Conservation (phyloP, 2,329 filamentous ascomycete species). For the Calonectria multiphialidica region DNA sequence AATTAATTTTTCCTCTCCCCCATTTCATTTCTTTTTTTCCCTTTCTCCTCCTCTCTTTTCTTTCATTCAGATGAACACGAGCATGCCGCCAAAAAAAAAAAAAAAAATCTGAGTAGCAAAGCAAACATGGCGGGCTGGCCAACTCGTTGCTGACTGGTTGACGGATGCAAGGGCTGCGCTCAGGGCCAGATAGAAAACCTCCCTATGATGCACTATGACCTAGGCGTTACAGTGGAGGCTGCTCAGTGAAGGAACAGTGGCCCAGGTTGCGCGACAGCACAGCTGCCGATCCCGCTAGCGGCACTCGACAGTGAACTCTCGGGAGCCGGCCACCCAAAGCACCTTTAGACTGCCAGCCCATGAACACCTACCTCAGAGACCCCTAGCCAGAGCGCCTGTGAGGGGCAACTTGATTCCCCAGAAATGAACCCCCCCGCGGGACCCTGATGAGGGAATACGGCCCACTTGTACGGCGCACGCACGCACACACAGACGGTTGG, state of each 20-base stretch:
- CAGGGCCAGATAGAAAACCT: not conserved
- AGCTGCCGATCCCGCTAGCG: slow-evolving; percentile 7
- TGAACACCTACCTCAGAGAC: slow-evolving; percentile 6
- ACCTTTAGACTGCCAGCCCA: not conserved
- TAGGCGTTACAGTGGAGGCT: not conserved
- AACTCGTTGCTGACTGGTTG: not conserved
- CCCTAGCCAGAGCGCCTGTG: not conserved
- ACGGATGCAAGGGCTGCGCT: not conserved
- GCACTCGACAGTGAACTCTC: not conserved
- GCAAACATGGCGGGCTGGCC: not conserved
- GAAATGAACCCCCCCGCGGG: slow-evolving; percentile 1
- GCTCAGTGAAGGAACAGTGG: not conserved
- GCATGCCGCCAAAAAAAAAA: not conserved
- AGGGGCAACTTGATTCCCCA: slow-evolving; percentile 13
- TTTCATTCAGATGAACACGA: not conserved
- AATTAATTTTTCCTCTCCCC: not conserved
- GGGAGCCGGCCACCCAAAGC: not conserved
- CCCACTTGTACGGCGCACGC: not conserved
- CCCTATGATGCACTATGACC: not conserved
- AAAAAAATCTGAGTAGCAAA: not conserved
- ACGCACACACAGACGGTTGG: not conserved
- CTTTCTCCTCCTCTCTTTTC: not conserved
- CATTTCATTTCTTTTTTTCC: not conserved
- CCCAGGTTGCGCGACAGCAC: not conserved
- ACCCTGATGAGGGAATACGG: slow-evolving; percentile 7